Evolutionary conservation across 495 filamentous ascomycete genomes (phyloP).

Genomic region (Lophiotrema nucula): DNA sequence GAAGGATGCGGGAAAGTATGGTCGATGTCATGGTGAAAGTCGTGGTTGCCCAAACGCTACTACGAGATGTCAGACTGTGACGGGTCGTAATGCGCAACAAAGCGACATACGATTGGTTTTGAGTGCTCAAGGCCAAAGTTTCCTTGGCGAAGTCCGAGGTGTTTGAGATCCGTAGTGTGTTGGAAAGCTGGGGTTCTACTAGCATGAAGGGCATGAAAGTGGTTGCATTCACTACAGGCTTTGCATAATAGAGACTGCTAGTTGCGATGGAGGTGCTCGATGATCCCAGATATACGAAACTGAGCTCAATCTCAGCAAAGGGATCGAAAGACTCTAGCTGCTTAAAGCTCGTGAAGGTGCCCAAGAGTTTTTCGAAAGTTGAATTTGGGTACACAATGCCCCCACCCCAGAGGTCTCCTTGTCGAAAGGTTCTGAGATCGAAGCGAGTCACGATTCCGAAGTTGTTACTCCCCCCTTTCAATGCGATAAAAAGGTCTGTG

Average conservation of each 20-base stretch:
- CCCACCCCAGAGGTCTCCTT: constrained; percentile 35
- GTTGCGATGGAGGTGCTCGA: too few species aligned
- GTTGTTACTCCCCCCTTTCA: constrained; percentile 45
- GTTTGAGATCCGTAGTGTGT: background rate
- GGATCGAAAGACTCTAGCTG: constrained; percentile 3
- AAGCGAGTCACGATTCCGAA: constrained; percentile 47
- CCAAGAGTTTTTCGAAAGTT: background rate
- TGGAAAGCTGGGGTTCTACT: background rate
- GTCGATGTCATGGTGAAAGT: constrained; percentile 14
- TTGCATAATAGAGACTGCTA: constrained; percentile 9
- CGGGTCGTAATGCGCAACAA: too few species aligned
- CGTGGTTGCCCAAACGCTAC: constrained; percentile 15
- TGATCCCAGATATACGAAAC: background rate
- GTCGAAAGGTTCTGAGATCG: constrained; percentile 27
- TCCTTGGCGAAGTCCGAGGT: background rate
- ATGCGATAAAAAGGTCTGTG: constrained; percentile 43
- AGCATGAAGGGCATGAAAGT: background rate
- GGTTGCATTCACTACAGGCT: constrained; percentile 3
- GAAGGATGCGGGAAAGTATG: constrained; percentile 5
- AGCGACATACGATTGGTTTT: too few species aligned
- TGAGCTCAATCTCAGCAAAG: background rate
- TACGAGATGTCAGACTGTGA: too few species aligned
- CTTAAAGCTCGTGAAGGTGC: constrained; percentile 4
- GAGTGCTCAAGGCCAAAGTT: background rate
- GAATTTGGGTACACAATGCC: background rate